Evolutionary conservation across 2,329 filamentous ascomycete species (phyloP).

Genomic region (Neurospora sp.): DNA sequence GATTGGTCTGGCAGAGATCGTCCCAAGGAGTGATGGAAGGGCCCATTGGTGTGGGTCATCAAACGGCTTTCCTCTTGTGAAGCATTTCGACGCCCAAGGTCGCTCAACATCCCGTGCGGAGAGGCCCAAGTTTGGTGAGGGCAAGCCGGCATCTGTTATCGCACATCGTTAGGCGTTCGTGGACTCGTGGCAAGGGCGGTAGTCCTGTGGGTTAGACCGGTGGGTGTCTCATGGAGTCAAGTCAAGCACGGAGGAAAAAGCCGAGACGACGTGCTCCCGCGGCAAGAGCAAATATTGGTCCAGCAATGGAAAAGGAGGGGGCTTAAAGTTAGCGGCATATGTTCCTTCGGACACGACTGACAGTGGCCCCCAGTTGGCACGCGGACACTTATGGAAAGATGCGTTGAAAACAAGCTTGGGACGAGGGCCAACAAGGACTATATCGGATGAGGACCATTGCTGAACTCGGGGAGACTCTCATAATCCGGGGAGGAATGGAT

Average conservation of each 20-base stretch:
- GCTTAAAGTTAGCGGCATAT: background rate
- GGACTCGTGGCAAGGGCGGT: background rate
- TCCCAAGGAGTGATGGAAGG: background rate
- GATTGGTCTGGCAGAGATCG: background rate
- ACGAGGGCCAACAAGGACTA: background rate
- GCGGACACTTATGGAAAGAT: background rate
- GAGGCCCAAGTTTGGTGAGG: background rate
- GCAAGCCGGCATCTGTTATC: background rate
- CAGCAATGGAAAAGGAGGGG: background rate
- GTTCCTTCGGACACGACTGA: background rate
- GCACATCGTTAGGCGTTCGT: background rate
- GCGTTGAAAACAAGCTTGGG: background rate
- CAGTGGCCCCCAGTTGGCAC: background rate
- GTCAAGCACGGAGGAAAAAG: background rate
- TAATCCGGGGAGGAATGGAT: background rate
- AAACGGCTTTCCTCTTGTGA: background rate
- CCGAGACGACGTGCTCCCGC: background rate
- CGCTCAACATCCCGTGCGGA: background rate
- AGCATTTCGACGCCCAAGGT: background rate
- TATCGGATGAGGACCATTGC: background rate
- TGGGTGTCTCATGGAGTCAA: background rate
- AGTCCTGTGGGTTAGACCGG: background rate
- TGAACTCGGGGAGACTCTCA: background rate
- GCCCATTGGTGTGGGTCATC: background rate
- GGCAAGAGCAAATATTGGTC: background rate